Evolutionary conservation across 2,329 filamentous ascomycete species (phyloP), one percentile per base, ranked within the genome.

Genomic region (Diplodia sapinea): DNA sequence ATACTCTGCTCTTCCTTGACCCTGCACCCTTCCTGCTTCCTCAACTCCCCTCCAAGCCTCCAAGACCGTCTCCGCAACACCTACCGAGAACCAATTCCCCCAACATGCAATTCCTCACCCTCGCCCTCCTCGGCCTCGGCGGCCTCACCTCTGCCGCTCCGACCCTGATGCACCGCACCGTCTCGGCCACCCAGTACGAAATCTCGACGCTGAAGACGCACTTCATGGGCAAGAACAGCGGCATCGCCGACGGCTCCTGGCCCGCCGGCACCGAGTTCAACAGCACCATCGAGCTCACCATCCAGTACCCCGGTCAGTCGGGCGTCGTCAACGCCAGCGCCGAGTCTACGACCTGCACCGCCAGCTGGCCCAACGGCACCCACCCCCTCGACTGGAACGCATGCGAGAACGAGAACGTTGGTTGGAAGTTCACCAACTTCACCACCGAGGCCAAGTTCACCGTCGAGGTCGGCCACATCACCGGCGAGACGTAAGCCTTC

Each of bases 191-290:
- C 8, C 31, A 49, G 26, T 66, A 68, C 36, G 69, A 71, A 31
- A 75, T 76, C 33, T 65, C 73, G 12, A 59, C 52, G 43, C 68
- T 76, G 13, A 40, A 71, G 29, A 72, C 73, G 50, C 75, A 77
- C 69, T 75, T 75, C 69, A 75, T 77, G 74, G 71, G 65, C 52
- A 31, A 12, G 6, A 59, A 69, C 65, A 71, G 72, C 7, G 75
- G 74, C 9, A 55, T 74, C 8, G 72, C 72, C 5, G 71, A 71
- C 55, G 70, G 69, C 43, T 52, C 47, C 55, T 77, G 75, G 75
- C 73, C 74, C 9, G 64, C 66, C 0, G n/a, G 36, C 20, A 40
- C 52, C 8, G 56, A 65, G 11, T 77, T 74, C 70, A 61, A 72
- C 49, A 71, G 69, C 7, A 73, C 72, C 12, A 70, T 77, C 51